Conservation (phyloP, 108 stramenopile species). For the Cyclotella sp. region DNA sequence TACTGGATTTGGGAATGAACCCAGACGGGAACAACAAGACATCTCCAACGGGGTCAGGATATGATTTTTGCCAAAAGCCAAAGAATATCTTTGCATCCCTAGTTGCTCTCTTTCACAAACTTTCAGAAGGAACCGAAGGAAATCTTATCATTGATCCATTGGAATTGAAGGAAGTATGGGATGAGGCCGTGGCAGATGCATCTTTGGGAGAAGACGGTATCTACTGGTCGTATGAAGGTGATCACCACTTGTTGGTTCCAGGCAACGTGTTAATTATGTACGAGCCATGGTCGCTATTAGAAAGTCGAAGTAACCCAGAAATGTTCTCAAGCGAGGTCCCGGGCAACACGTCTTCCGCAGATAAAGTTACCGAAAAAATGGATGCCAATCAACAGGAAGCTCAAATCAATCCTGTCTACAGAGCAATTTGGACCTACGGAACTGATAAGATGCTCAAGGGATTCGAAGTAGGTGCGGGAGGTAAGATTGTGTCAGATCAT, state of each 20-base stretch:
- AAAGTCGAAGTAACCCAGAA: background rate
- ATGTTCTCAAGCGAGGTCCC: background rate
- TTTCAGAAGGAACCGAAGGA: conserved; percentile 56
- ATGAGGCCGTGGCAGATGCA: conserved; percentile 55
- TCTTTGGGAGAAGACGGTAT: conserved; percentile 52
- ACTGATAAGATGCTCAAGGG: conserved; percentile 54
- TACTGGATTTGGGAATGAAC: conserved; percentile 54
- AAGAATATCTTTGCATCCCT: conserved; percentile 32
- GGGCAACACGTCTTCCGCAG: background rate
- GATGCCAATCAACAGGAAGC: background rate
- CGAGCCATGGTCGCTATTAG: conserved; percentile 52
- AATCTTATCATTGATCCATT: conserved; percentile 47
- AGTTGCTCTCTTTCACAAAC: conserved; percentile 58
- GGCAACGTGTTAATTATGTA: conserved; percentile 61
- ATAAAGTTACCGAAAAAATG: conserved; percentile 6
- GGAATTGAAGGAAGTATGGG: conserved; percentile 49
- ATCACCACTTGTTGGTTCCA: conserved; percentile 69
- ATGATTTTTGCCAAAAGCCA: background rate
- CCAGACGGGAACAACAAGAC: conserved; percentile 29
- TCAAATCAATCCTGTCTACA: background rate
- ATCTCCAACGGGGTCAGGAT: background rate
- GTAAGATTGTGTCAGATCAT: conserved; percentile 69
- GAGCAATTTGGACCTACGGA: conserved; percentile 60
- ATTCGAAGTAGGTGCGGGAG: conserved; percentile 69
- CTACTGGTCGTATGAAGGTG: conserved; percentile 47